A percentile compares a stretch with the other conserved stretches of the same genome.
phyloP scores from a whole-genome alignment of 805 yeast genomes.

The Saturnispora mendoncae region DNA sequence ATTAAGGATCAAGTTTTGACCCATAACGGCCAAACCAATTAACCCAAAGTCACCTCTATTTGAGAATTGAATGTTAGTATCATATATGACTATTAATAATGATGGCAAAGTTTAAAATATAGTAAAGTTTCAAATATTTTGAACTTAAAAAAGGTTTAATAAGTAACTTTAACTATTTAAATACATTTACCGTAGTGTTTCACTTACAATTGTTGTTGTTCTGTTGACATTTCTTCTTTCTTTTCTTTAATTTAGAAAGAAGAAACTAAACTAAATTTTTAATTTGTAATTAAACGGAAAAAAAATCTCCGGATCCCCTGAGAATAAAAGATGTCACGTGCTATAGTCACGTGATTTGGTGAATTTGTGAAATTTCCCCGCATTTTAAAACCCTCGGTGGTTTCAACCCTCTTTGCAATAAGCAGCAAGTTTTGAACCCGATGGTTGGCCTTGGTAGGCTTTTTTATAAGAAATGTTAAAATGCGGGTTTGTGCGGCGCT shows the following conservation, averaged over 20 bases:
- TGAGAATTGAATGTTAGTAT: neutral
- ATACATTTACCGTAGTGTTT: no score
- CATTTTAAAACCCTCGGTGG: no score
- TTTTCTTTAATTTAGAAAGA: neutral
- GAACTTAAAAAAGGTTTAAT: no score
- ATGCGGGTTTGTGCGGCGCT: slow-evolving; percentile 1
- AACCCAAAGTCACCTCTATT: slow-evolving; percentile 90
- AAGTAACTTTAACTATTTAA: no score
- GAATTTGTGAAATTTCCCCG: no score
- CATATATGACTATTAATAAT: neutral
- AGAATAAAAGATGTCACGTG: no score
- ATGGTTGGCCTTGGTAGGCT: no score
- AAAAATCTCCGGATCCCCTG: neutral
- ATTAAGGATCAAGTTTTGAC: slow-evolving; percentile 93
- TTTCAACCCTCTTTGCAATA: no score
- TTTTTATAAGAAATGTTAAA: no score
- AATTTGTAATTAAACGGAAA: neutral
- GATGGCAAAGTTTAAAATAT: neutral
- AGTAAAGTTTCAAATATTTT: no score
- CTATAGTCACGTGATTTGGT: no score
- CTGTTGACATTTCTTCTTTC: neutral
- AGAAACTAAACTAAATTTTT: neutral
- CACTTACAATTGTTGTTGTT: neutral
- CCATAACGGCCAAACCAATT: slow-evolving; percentile 99
- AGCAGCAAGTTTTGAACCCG: no score